These are phyloP conservation scores for Deuterostichococcus epilithicus DNA, from an alignment of 139 green algal species.

Conservation along the genomic window DNA sequence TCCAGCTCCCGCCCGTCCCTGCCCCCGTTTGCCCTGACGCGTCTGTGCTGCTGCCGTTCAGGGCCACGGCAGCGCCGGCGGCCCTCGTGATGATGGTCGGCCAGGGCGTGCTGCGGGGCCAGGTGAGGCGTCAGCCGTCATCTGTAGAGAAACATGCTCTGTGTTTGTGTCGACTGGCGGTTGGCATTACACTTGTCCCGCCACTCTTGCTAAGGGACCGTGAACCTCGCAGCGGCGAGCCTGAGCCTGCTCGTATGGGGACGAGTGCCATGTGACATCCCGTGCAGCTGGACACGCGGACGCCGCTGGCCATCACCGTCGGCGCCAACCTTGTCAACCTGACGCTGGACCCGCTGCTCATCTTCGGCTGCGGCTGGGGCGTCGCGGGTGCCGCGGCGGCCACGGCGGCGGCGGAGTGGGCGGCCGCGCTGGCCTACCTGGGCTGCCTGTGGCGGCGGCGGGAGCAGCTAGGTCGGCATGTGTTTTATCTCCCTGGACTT, in stretches of 20 bases:
- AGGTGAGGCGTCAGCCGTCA: no score
- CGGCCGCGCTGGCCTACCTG: constrained; percentile 47
- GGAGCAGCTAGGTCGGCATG: constrained; percentile 23
- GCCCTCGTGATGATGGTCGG: constrained; percentile 57
- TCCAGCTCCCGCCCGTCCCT: no score
- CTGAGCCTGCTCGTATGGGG: no score
- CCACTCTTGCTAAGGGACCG: no score
- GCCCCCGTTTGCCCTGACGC: no score
- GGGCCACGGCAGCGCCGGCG: constrained; percentile 54
- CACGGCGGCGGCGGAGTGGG: constrained; percentile 48
- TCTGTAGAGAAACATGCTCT: no score
- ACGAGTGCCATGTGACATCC: no score
- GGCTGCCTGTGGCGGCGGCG: constrained; percentile 26
- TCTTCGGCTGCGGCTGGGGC: constrained; percentile 35
- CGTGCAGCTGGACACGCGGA: constrained; percentile 50
- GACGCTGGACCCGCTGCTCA: constrained; percentile 38
- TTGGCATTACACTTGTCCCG: no score
- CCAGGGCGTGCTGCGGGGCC: constrained; percentile 65
- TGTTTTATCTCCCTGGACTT: background rate
- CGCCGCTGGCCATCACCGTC: constrained; percentile 61
- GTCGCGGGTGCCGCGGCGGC: constrained; percentile 51
- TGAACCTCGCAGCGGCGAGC: no score
- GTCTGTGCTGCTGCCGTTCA: no score
- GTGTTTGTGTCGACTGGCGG: no score
- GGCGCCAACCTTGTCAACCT: constrained; percentile 67